A percentile compares a stretch with the other conserved stretches of the same genome.
phyloP scores from a whole-genome alignment of 139 green algal species.

The Chlamydomonas incerta region DNA sequence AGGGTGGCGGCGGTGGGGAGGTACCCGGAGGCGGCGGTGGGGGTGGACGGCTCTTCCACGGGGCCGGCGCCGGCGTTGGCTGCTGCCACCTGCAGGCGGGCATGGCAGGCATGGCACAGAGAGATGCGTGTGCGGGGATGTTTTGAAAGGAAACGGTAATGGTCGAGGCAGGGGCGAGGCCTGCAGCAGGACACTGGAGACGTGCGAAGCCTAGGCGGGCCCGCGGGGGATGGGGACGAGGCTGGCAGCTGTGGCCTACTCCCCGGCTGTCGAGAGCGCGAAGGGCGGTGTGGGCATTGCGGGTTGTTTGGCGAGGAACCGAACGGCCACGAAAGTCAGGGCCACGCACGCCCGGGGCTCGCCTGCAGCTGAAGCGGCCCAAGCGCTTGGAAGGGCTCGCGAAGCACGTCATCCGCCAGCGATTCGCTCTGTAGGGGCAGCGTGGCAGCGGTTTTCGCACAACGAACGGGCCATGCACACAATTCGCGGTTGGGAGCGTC shows the following conservation, averaged over 20 bases:
- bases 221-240: no score
- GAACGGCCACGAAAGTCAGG: not conserved
- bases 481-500: not conserved
- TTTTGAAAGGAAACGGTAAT: no score
- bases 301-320: not conserved
- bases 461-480: no score
- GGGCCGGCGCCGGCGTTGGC: not conserved
- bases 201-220: no score
- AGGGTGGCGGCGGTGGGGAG: not conserved
- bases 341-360: not conserved
- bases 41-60: constrained; percentile 22
- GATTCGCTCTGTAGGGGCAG: constrained; percentile 43
- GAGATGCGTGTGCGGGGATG: no score
- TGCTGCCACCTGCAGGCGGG: not conserved
- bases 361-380: constrained; percentile 1
- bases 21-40: not conserved
- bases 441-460: no score
- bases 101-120: not conserved
- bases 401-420: constrained; percentile 22
- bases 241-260: no score
- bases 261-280: no score
- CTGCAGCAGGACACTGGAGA: no score
- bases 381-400: constrained; percentile 16
- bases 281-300: not conserved
- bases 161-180: no score